These are phyloP conservation scores for Cucumis melo DNA, from an alignment of 306 rosid genomes.

Conservation along the genomic window DNA sequence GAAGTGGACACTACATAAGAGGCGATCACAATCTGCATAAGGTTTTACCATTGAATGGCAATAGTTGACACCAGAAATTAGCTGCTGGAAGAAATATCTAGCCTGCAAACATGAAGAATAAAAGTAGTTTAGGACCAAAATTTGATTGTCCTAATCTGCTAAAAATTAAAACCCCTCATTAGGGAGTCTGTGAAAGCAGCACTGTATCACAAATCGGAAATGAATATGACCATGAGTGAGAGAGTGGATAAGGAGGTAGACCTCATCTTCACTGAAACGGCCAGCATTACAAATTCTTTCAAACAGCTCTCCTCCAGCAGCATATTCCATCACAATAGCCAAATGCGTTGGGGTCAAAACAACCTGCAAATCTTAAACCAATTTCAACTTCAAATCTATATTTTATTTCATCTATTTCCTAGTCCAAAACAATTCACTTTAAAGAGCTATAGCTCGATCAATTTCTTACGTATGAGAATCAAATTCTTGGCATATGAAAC, in stretches of 20 bases:
- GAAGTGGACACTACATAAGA: not conserved
- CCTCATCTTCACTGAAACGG: slow-evolving; percentile 10
- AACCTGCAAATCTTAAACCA: slow-evolving; percentile 3
- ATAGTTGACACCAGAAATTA: slow-evolving; percentile 8
- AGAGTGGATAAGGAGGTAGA: not conserved
- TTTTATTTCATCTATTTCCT: not conserved
- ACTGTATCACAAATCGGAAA: too few species aligned
- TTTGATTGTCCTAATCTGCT: not conserved
- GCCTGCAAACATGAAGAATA: not conserved
- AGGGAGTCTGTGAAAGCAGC: too few species aligned
- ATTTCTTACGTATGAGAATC: not conserved
- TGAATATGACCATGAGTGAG: not conserved
- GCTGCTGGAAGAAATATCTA: slow-evolving; percentile 10
- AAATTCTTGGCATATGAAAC: not conserved
- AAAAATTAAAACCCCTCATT: too few species aligned
- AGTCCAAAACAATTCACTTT: not conserved
- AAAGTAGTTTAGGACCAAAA: not conserved
- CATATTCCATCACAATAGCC: slow-evolving; percentile 9
- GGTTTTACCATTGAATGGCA: slow-evolving; percentile 9
- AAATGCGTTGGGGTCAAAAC: slow-evolving; percentile 9
- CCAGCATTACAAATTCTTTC: slow-evolving; percentile 9
- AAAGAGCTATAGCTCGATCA: not conserved
- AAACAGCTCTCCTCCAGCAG: slow-evolving; percentile 10
- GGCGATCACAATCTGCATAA: not conserved
- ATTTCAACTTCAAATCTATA: not conserved